These are phyloP conservation scores for Neofusicoccum laricinum DNA, from an alignment of 2,329 filamentous ascomycete species.

Conservation along the genomic window DNA sequence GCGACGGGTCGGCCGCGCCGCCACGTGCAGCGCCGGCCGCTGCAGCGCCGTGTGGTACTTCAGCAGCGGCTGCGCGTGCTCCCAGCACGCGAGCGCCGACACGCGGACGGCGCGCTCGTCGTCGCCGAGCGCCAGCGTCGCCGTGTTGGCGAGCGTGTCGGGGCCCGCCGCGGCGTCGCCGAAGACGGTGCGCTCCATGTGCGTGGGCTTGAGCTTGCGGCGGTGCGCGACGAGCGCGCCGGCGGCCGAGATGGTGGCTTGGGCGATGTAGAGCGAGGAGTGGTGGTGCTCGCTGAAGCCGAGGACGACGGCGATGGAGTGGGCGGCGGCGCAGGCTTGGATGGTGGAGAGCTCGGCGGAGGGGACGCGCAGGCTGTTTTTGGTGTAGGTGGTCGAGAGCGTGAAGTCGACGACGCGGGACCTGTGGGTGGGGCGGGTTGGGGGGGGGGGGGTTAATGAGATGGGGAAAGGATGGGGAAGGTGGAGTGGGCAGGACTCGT, in stretches of 20 bases:
- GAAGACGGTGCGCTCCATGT: constrained; percentile 46
- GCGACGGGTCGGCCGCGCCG: neutral
- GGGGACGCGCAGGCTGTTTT: constrained; percentile 41
- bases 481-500: no score
- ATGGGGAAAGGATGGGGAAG: neutral
- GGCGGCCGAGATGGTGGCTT: constrained; percentile 33
- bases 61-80: constrained; percentile 44
- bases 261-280: constrained; percentile 40
- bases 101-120: constrained; percentile 30
- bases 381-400: constrained; percentile 41
- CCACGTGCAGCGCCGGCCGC: constrained; percentile 39
- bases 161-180: constrained; percentile 36
- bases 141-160: constrained; percentile 33
- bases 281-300: constrained; percentile 40
- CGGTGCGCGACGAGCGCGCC: constrained; percentile 37
- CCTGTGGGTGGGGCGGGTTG: constrained; percentile 28
- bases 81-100: constrained; percentile 39
- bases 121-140: neutral
- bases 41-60: constrained; percentile 42
- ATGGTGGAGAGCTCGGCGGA: constrained; percentile 46
- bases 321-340: constrained; percentile 29
- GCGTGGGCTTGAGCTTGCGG: constrained; percentile 44
- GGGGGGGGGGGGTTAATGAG: neutral
- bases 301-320: constrained; percentile 36
- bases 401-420: constrained; percentile 41